Conservation (phyloP, 352 stramenopile genomes). For the Pythium periplocum region DNA sequence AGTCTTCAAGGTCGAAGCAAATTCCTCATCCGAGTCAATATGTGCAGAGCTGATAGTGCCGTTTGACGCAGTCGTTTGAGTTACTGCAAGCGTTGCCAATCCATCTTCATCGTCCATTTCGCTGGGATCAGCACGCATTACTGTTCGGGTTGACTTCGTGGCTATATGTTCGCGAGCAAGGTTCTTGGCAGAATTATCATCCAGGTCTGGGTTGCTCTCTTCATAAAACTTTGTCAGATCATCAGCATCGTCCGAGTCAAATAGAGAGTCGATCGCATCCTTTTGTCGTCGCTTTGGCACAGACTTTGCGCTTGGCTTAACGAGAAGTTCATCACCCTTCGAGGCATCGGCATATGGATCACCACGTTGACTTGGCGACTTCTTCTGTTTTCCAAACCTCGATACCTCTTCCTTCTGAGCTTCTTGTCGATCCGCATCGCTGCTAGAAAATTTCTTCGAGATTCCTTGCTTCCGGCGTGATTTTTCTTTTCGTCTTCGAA, state of each 20-base stretch:
- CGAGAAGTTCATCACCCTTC: not conserved
- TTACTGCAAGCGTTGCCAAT: not conserved
- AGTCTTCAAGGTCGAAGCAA: slow-evolving; percentile 15
- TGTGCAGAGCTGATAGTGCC: slow-evolving; percentile 5
- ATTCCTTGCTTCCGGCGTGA: too few species aligned
- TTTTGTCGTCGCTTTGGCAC: slow-evolving; percentile 5
- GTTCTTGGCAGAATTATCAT: too few species aligned
- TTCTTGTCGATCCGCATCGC: too few species aligned
- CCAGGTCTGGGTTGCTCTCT: not conserved
- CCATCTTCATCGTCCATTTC: too few species aligned
- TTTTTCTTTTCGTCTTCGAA: slow-evolving; percentile 12
- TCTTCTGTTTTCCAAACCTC: slow-evolving; percentile 5
- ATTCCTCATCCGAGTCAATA: slow-evolving; percentile 23
- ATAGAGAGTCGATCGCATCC: slow-evolving; percentile 66
- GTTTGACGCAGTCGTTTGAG: not conserved
- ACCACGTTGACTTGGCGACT: not conserved
- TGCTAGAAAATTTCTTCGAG: too few species aligned
- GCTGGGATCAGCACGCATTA: too few species aligned
- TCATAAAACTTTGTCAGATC: slow-evolving; percentile 34
- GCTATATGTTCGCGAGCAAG: too few species aligned
- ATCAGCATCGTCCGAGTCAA: slow-evolving; percentile 42
- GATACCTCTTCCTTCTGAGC: not conserved
- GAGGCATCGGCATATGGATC: too few species aligned
- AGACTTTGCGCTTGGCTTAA: slow-evolving; percentile 4
- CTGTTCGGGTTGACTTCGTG: too few species aligned